phyloP scores from a whole-genome alignment of 495 filamentous ascomycete species.

The Penicillium cosmopolitanum region DNA sequence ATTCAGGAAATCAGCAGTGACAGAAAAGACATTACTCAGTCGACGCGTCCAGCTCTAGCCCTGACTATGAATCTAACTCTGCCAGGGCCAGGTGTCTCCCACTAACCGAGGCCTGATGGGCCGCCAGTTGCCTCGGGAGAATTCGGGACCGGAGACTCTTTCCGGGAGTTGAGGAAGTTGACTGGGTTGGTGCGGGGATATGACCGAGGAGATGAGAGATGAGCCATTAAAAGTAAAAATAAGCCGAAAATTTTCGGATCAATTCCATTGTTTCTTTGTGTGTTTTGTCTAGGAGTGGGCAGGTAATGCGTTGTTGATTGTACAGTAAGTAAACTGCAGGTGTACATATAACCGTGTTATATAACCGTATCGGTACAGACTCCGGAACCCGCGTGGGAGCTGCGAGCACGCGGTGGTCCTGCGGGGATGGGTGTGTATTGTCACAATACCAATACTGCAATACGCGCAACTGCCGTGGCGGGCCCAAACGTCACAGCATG shows the following conservation, averaged over 20 bases:
- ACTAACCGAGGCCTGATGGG: slow-evolving; percentile 24
- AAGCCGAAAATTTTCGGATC: too few species aligned
- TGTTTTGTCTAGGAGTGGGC: too few species aligned
- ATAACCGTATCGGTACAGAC: neutral
- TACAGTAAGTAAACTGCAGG: too few species aligned
- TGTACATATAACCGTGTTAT: neutral
- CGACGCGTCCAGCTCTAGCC: neutral
- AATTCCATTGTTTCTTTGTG: too few species aligned
- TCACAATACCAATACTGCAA: neutral
- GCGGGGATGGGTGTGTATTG: slow-evolving; percentile 4
- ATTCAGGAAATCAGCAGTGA: too few species aligned
- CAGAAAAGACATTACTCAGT: slow-evolving; percentile 8
- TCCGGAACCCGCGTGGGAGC: neutral
- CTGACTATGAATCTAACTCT: neutral
- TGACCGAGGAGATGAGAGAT: neutral
- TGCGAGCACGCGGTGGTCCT: neutral
- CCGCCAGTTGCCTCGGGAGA: slow-evolving; percentile 24
- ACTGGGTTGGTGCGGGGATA: neutral
- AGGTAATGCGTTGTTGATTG: too few species aligned
- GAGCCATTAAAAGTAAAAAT: neutral
- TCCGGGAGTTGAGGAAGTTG: slow-evolving; percentile 10
- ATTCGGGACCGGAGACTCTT: slow-evolving; percentile 21
- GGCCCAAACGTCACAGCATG: slow-evolving; percentile 25
- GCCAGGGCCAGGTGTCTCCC: too few species aligned
- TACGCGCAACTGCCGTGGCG: slow-evolving; percentile 19